These are phyloP conservation scores for Beauveria bassiana DNA, from an alignment of 2,329 filamentous ascomycete species.

Conservation along the genomic window DNA sequence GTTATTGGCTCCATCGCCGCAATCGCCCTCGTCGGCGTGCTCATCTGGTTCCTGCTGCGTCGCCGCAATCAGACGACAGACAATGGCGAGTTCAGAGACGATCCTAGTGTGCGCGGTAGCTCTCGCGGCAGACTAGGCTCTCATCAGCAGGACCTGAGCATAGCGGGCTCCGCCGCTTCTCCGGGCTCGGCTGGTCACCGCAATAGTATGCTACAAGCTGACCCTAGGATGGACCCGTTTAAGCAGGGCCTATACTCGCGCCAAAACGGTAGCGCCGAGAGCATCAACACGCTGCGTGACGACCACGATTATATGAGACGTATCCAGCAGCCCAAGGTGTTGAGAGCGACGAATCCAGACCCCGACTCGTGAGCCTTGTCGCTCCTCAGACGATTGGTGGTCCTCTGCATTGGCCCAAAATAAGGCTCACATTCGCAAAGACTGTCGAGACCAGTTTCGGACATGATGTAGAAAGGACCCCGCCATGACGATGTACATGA, in stretches of 20 bases:
- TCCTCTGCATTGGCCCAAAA: background rate
- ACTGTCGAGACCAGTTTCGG: background rate
- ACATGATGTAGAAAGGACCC: conserved; percentile 5
- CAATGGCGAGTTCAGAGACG: conserved; percentile 34
- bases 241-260: conserved; percentile 48
- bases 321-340: conserved; percentile 47
- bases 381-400: background rate
- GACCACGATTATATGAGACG: conserved; percentile 58
- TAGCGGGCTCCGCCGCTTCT: conserved; percentile 22
- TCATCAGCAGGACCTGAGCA: conserved; percentile 36
- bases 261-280: conserved; percentile 51
- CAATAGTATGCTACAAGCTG: conserved; percentile 48
- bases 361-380: conserved; percentile 23
- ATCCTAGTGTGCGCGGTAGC: conserved; percentile 41
- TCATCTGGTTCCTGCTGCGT: conserved; percentile 29
- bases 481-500: conserved; percentile 10
- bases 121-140: conserved; percentile 41
- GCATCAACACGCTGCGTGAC: conserved; percentile 55
- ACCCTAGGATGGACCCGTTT: conserved; percentile 57
- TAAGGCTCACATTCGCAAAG: background rate
- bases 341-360: conserved; percentile 58
- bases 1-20: conserved; percentile 42
- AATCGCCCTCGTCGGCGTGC: conserved; percentile 28
- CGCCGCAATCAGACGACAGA: conserved; percentile 35
- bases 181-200: conserved; percentile 37